Percentiles rank a stretch among this genome's conserved stretches.
phyloP scores from a whole-genome alignment of 129 eudicot genomes.

The Pulicaria dysenterica region DNA sequence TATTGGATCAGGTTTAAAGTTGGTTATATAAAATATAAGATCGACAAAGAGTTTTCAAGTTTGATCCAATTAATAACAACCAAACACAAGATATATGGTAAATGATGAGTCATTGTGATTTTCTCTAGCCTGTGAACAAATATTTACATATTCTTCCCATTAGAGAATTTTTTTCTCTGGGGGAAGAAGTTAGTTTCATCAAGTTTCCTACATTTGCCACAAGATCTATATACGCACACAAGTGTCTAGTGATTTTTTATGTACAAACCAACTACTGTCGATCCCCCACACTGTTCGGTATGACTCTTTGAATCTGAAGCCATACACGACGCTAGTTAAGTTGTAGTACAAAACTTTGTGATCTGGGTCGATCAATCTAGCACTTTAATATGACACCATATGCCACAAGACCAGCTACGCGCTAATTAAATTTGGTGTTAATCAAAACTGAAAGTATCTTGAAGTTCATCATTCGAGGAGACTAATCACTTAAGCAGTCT shows the following conservation, averaged over 20 bases:
- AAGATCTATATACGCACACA: not conserved
- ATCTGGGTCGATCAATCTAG: not conserved
- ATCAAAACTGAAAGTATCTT: not conserved
- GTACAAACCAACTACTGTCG: slow-evolving; percentile 5
- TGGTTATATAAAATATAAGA: too few species aligned
- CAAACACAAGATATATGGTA: not conserved
- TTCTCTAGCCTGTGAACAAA: not conserved
- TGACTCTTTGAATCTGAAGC: not conserved
- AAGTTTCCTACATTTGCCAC: not conserved
- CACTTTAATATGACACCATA: not conserved
- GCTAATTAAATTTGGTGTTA: slow-evolving; percentile 6
- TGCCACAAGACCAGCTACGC: not conserved
- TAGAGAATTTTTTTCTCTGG: not conserved
- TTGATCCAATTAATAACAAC: not conserved
- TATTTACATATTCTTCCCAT: not conserved
- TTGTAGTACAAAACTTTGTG: not conserved
- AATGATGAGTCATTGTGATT: not conserved
- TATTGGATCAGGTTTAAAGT: too few species aligned
- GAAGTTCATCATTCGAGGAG: not conserved
- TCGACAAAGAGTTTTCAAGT: not conserved
- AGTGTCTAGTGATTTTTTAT: not conserved
- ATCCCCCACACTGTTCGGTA: not conserved
- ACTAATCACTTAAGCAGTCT: slow-evolving; percentile 1
- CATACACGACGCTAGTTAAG: not conserved
- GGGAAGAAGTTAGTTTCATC: not conserved